phyloP scores from a whole-genome alignment of 1,139 yeast species.

The Saccharomyces hybrid region DNA sequence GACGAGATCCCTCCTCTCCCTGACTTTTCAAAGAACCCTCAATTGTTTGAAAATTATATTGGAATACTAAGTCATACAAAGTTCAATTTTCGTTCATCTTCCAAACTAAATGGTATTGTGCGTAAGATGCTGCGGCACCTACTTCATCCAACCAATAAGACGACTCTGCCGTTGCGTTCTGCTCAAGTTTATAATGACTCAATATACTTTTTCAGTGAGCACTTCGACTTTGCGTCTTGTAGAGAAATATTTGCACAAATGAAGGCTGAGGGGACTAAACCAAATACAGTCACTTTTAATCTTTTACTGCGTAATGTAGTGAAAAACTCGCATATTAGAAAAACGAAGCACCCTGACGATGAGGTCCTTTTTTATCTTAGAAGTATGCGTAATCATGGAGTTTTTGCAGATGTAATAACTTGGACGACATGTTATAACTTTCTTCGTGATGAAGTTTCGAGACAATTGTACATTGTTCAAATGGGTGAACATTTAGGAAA shows the following conservation, averaged over 20 bases:
- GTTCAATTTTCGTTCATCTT: constrained; percentile 31
- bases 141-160: constrained; percentile 36
- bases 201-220: constrained; percentile 36
- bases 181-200: constrained; percentile 39
- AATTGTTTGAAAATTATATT: constrained; percentile 30
- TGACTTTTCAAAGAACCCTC: constrained; percentile 22
- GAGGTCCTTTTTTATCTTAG: constrained; percentile 33
- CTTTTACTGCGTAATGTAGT: constrained; percentile 30
- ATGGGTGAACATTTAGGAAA: constrained; percentile 21
- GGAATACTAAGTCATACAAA: constrained; percentile 33
- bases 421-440: constrained; percentile 35
- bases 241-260: constrained; percentile 38
- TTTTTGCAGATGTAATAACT: constrained; percentile 35
- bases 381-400: constrained; percentile 29
- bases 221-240: constrained; percentile 38
- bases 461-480: constrained; percentile 26
- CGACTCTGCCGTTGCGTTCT: constrained; percentile 33
- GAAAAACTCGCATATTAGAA: constrained; percentile 26
- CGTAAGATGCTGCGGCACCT: constrained; percentile 35
- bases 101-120: constrained; percentile 32
- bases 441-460: constrained; percentile 28
- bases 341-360: constrained; percentile 26
- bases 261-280: constrained; percentile 31
- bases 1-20: constrained; percentile 34
- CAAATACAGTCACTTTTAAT: constrained; percentile 41